phyloP scores from a whole-genome alignment of 2,329 filamentous ascomycete genomes.

The Bisporella sp. region DNA sequence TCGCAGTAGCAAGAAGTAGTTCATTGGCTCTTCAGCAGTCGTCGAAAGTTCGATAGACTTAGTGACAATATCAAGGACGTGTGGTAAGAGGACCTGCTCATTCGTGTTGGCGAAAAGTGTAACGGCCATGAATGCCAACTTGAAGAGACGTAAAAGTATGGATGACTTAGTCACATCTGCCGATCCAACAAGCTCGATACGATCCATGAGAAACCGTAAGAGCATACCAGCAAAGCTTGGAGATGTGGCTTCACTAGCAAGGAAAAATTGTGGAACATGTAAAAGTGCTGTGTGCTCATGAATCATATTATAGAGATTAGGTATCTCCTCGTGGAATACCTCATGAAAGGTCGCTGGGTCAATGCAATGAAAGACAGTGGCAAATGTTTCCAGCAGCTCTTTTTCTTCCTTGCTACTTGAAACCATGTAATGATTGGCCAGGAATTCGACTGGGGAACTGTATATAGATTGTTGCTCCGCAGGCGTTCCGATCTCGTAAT shows the following conservation, averaged over 20 bases:
- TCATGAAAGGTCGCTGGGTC: constrained; percentile 98
- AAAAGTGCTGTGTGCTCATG: constrained; percentile 92
- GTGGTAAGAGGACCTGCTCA: constrained; percentile 88
- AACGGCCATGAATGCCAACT: constrained; percentile 98
- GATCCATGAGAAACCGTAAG: constrained; percentile 92
- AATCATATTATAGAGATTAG: constrained; percentile 93
- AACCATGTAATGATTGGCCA: constrained; percentile 91
- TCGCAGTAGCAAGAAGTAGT: constrained; percentile 90
- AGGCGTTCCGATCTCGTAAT: constrained; percentile 86
- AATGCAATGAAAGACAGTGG: constrained; percentile 96
- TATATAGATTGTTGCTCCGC: constrained; percentile 60
- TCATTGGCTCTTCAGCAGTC: constrained; percentile 94
- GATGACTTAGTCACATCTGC: constrained; percentile 88
- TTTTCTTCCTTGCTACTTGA: constrained; percentile 95
- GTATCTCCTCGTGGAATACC: constrained; percentile 96
- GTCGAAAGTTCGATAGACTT: constrained; percentile 96
- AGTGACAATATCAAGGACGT: constrained; percentile 95
- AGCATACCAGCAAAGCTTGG: constrained; percentile 98
- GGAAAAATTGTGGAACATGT: constrained; percentile 94
- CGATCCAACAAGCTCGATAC: constrained; percentile 90
- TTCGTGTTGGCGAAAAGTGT: constrained; percentile 93
- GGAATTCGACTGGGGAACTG: constrained; percentile 79
- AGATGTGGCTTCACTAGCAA: constrained; percentile 97
- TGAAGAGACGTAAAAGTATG: constrained; percentile 89
- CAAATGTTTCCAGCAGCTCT: constrained; percentile 93